Evolutionary conservation across 768 basidiomycete genomes (phyloP), one percentile per base, ranked within the genome.

Genomic region (Suillus ampliporus): DNA sequence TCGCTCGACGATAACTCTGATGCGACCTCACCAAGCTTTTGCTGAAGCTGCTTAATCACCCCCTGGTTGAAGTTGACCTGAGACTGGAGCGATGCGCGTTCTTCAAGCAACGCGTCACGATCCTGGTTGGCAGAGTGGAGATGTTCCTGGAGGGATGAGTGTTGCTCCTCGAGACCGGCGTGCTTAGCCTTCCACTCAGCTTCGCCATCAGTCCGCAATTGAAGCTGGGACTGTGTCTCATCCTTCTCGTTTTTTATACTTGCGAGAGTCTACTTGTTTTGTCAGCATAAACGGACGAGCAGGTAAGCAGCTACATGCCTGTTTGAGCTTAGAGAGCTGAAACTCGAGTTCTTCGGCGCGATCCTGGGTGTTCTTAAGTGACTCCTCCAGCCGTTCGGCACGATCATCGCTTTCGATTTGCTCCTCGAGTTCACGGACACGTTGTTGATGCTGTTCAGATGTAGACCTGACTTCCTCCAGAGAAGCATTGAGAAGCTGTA

Each of bases 381-480:
- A 89, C 50, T 78, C 77, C 71, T 94, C 92, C 28, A 94, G 76
- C 47, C 83, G 82, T 65, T 93, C 92, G 17, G 88, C 87, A 46
- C 90, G 88, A 74, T 94, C 91, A 70, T 95, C 92, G 63, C 85
- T 88, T 73, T 94, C 87, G 23, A 95, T 88, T 66, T 92, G 90
- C 64, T 94, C 92, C 68, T 91, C 87, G 37, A 95, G 75, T 66
- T 94, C 91, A 31, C 86, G 87, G 28, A 89, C 81, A 60, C 84
- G 80, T 50, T 86, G 82, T 63, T 83, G 82, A 64, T 82, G 80
- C 52, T 83, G 82, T 54, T 84, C 83, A 5, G 84, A 81, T 63
- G 86, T 81, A 43, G 81, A 76, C 54, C 82, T 84, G 37, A 85
- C 73, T 41, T 89, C 87, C 48, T 79, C 76, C 8, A 84, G 71